phyloP scores from a whole-genome alignment of 1,139 yeast species.

The Kurtzmaniella quercitrusa region DNA sequence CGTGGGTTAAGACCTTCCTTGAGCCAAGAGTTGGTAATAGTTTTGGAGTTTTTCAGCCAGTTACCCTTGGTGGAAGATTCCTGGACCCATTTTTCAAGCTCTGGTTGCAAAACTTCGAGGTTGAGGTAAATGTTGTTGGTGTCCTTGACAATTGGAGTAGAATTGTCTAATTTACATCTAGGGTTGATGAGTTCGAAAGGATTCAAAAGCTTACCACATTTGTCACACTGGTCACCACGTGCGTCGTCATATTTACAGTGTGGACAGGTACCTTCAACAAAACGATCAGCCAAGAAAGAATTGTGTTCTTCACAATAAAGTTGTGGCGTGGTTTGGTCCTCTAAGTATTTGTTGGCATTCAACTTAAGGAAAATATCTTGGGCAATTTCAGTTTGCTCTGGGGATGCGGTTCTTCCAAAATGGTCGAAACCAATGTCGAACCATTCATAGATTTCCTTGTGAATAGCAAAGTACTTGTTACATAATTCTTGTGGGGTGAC shows the following conservation, averaged over 20 bases:
- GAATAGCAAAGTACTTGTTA: conserved; percentile 83
- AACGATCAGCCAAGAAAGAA: conserved; percentile 92
- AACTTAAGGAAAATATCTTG: conserved; percentile 84
- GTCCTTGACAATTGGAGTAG: conserved; percentile 72
- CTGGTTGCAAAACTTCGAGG: conserved; percentile 77
- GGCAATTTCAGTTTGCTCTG: conserved; percentile 88
- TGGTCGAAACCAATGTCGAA: conserved; percentile 91
- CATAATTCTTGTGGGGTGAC: conserved; percentile 85
- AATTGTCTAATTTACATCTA: conserved; percentile 87
- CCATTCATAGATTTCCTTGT: conserved; percentile 92
- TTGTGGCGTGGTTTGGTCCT: conserved; percentile 85
- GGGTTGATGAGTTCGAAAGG: conserved; percentile 93
- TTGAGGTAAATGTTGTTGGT: conserved; percentile 85
- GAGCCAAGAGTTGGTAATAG: conserved; percentile 89
- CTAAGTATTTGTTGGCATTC: conserved; percentile 69
- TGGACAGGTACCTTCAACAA: conserved; percentile 97
- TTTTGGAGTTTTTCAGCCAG: conserved; percentile 90
- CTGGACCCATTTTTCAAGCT: conserved; percentile 68
- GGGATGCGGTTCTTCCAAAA: conserved; percentile 95
- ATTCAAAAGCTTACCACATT: conserved; percentile 84
- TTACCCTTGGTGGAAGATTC: conserved; percentile 65
- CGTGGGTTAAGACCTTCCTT: conserved; percentile 91
- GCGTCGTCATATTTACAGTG: conserved; percentile 94
- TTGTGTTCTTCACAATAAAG: conserved; percentile 87
- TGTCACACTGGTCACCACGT: conserved; percentile 98